Percentiles rank a stretch among this genome's conserved stretches.
Evolutionary conservation across 1,139 yeast species (phyloP).

Genomic region (Sugiyamaella xylanicola): DNA sequence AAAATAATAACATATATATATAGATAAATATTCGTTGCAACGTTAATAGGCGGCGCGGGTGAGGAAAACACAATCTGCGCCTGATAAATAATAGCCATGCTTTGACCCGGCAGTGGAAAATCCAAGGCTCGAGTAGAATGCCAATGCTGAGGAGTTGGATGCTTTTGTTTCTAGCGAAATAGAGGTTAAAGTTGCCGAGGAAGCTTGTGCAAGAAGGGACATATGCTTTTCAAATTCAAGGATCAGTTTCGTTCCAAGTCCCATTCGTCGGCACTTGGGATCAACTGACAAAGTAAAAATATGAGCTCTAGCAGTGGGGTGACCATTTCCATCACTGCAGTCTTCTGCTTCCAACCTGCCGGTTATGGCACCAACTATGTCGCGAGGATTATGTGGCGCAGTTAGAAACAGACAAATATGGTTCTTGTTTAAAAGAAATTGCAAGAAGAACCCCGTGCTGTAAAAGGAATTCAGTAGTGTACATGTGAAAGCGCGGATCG

Average conservation of each 20-base stretch:
- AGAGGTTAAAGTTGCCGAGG: conserved; percentile 8
- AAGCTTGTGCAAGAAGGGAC: conserved; percentile 12
- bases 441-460: conserved; percentile 22
- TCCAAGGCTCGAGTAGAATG: conserved; percentile 25
- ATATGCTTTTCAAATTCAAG: conserved; percentile 20
- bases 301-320: conserved; percentile 22
- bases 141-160: conserved; percentile 17
- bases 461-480: conserved; percentile 16
- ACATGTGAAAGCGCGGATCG: conserved; percentile 20
- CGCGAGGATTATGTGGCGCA: conserved; percentile 10
- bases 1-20: no score
- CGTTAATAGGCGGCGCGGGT: not conserved
- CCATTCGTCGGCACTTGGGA: conserved; percentile 25
- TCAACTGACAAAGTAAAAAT: conserved; percentile 28
- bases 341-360: conserved; percentile 14
- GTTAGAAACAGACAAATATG: conserved; percentile 17
- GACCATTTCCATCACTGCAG: not conserved
- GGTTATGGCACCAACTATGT: conserved; percentile 18
- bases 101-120: conserved; percentile 9
- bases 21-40: no score
- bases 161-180: conserved; percentile 22
- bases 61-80: conserved; percentile 10
- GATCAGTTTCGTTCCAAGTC: conserved; percentile 25
- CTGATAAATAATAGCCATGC: conserved; percentile 11
- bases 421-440: conserved; percentile 18